Evolutionary conservation across 176 grass and related monocot genomes (phyloP).

Genomic region (Juncus effusus): DNA sequence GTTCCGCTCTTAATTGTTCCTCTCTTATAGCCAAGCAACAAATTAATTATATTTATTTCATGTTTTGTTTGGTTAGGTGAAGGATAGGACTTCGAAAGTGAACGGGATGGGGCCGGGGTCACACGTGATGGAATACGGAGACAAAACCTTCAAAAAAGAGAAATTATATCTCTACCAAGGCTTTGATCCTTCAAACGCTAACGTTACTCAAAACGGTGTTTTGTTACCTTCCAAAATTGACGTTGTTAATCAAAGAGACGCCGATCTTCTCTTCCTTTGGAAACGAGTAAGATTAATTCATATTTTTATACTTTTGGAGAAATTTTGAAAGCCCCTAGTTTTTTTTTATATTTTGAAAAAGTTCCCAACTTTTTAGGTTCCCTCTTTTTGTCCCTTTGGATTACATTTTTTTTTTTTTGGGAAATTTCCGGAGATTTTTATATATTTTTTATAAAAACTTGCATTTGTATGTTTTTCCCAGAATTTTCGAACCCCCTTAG

Average conservation of each 20-base stretch:
- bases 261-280: slow-evolving; percentile 86
- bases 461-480: too few species aligned
- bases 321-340: too few species aligned
- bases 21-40: background rate
- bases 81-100: slow-evolving; percentile 57
- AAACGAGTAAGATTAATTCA: slow-evolving; percentile 49
- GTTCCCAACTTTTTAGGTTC: too few species aligned
- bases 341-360: too few species aligned
- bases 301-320: background rate
- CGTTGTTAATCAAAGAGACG: slow-evolving; percentile 80
- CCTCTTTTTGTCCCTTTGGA: background rate
- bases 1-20: too few species aligned
- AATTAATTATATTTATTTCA: background rate
- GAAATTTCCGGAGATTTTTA: too few species aligned
- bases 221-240: slow-evolving; percentile 32
- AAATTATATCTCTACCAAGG: slow-evolving; percentile 91
- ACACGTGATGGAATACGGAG: slow-evolving; percentile 96
- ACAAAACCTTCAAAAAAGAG: slow-evolving; percentile 72
- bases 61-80: slow-evolving; percentile 45
- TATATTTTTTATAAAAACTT: too few species aligned
- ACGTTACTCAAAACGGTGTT: slow-evolving; percentile 43
- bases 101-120: slow-evolving; percentile 43
- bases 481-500: too few species aligned
- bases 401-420: background rate
- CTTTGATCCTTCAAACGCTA: slow-evolving; percentile 65